phyloP scores from a whole-genome alignment of 1,284 basidiomycete species.

The Schizophyllum amplum region DNA sequence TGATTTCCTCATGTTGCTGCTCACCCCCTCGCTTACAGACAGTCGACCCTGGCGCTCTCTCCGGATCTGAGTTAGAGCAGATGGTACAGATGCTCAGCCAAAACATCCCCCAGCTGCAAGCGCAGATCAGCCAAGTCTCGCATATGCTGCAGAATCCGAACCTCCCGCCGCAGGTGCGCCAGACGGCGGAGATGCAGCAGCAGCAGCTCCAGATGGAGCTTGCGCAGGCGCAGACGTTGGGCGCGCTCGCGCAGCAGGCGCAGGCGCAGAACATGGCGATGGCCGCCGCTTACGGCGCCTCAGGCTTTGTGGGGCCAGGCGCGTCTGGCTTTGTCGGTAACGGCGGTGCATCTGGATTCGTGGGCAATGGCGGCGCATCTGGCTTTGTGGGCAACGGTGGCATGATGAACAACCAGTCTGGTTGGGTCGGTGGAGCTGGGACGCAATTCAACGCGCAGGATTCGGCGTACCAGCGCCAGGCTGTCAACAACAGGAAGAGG shows the following conservation, averaged over 20 bases:
- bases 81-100: constrained; percentile 47
- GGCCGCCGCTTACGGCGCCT: constrained; percentile 5
- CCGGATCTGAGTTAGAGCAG: neutral
- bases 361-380: constrained; percentile 13
- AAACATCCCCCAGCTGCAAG: constrained; percentile 70
- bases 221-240: constrained; percentile 63
- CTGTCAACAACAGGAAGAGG: constrained; percentile 68
- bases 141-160: constrained; percentile 69
- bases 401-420: neutral
- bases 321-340: neutral
- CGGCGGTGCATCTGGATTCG: constrained; percentile 46
- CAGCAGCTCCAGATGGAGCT: constrained; percentile 72
- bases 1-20: neutral
- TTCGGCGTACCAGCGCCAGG: constrained; percentile 76
- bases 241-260: constrained; percentile 19
- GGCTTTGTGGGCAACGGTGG: neutral
- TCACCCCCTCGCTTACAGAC: neutral
- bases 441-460: constrained; percentile 53
- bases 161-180: constrained; percentile 62
- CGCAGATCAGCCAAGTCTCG: constrained; percentile 67
- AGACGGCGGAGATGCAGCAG: constrained; percentile 70
- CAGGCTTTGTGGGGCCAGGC: neutral
- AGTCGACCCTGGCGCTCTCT: neutral
- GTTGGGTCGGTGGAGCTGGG: neutral
- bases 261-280: constrained; percentile 9